Evolutionary conservation across 768 basidiomycete species (phyloP).

Genomic region (Lentinula detonsa): DNA sequence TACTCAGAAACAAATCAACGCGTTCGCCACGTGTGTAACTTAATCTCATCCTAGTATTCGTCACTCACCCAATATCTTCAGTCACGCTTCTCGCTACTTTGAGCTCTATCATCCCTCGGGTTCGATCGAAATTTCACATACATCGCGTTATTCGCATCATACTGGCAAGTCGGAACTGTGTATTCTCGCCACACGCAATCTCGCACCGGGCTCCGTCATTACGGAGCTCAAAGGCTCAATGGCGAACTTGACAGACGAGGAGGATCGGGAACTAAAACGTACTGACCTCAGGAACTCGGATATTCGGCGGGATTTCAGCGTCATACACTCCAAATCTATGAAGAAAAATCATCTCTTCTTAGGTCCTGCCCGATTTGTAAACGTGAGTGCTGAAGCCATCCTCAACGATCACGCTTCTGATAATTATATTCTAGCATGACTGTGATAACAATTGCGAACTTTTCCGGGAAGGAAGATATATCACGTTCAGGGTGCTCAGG

Average conservation of each 20-base stretch:
- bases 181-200: conserved; percentile 72
- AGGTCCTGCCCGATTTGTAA: conserved; percentile 89
- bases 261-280: conserved; percentile 81
- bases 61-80: conserved; percentile 27
- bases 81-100: conserved; percentile 85
- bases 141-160: conserved; percentile 78
- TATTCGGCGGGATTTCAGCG: conserved; percentile 84
- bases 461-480: conserved; percentile 83
- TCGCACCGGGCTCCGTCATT: conserved; percentile 66
- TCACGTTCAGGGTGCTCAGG: conserved; percentile 81
- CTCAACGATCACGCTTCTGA: conserved; percentile 14
- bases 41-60: conserved; percentile 15
- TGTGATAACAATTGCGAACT: conserved; percentile 87
- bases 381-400: conserved; percentile 48
- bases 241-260: conserved; percentile 81
- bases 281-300: conserved; percentile 71
- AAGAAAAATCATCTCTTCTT: conserved; percentile 90
- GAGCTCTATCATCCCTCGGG: conserved; percentile 82
- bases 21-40: conserved; percentile 80
- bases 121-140: conserved; percentile 84
- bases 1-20: conserved; percentile 82
- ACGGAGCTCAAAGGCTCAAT: conserved; percentile 88
- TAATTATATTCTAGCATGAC: conserved; percentile 57
- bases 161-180: conserved; percentile 89
- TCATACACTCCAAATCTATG: conserved; percentile 87